These are phyloP conservation scores for Gautieria morchelliformis DNA, from an alignment of 768 basidiomycete species.

Conservation along the genomic window DNA sequence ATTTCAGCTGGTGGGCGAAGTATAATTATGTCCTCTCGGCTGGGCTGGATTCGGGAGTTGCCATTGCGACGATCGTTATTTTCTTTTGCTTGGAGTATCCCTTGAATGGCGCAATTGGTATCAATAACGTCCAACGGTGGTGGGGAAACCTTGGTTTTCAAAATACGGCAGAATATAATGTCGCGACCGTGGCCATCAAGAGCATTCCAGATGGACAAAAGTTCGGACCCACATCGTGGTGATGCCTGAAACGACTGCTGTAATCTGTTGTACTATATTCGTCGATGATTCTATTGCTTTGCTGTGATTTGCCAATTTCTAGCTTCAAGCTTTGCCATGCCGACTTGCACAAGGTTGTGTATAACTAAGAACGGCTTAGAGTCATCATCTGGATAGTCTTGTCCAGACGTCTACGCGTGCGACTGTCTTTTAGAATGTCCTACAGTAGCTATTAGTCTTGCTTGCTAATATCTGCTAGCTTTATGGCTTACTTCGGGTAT, in stretches of 20 bases:
- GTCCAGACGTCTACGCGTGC: neutral
- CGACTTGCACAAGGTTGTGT: too few species aligned
- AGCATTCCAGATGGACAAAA: neutral
- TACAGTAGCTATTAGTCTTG: neutral
- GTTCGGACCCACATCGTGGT: constrained; percentile 12
- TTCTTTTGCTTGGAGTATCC: constrained; percentile 64
- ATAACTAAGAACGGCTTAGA: too few species aligned
- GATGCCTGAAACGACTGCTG: neutral
- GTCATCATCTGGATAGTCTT: neutral
- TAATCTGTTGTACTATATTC: neutral
- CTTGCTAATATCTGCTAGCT: neutral
- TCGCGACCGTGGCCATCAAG: constrained; percentile 1
- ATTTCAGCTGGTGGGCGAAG: constrained; percentile 66
- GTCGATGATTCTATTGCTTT: neutral
- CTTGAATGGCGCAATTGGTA: constrained; percentile 47
- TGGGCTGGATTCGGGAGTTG: constrained; percentile 62
- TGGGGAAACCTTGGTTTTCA: constrained; percentile 47
- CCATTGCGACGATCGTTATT: constrained; percentile 42
- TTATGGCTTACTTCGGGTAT: neutral
- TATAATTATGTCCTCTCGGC: constrained; percentile 56
- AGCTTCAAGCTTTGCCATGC: too few species aligned
- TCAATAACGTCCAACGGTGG: constrained; percentile 45
- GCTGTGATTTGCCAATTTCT: too few species aligned
- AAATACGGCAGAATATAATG: neutral
- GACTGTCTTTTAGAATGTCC: neutral